Base-by-base conservation (phyloP, 2,329 filamentous ascomycete genomes). In the Clarireedia paspali region DNA sequence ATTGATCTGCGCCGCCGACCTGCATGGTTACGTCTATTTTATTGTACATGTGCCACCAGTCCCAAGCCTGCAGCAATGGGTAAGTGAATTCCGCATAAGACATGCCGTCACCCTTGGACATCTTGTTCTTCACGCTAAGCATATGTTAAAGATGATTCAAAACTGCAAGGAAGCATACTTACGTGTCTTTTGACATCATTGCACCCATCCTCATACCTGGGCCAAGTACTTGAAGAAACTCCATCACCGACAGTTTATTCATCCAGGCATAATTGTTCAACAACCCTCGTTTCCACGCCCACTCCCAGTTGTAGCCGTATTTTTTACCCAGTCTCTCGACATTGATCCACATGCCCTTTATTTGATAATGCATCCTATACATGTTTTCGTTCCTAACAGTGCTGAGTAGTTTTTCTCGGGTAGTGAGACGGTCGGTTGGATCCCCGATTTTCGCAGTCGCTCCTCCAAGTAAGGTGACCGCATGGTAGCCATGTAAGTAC, bases 1-100 rank as follows among this genome's bases (percentile, higher is more conserved):
- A 97, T 73, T 99, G 94, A 69, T 99, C 94, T 6, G 91, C 91
- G 40, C 94, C 94, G 57, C 94, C 94, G 52, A 99, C 89, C 72
- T 99, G 91, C 69, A 97, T 81, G 67, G 91, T 86, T 9, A 91
- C 78, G 48, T 80, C 77, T 51, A 78, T 80, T 24, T 78, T 77
- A 47, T 81, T 78, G 59, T 88, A 95, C 74, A 97, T 80, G 63
- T 88, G 79, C 89, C 89, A 97, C 82, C 91, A 99, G 70, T 99
- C 94, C 87, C 91, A 97, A 23, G 87, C 91, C 70, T 99, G 94
- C 65, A 97, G 82, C 15, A 99, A 74, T 1, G 95, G 94, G 67
- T 99, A 99, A 44, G 84, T 81, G 71, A 99, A 96, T 69, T 99
- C 94, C 38, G 89, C 86, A 65, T 95, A 88, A 0, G 91, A 95